Evolutionary conservation across 768 basidiomycete species (phyloP).

Genomic region (Porpolomopsis calyptriformis): DNA sequence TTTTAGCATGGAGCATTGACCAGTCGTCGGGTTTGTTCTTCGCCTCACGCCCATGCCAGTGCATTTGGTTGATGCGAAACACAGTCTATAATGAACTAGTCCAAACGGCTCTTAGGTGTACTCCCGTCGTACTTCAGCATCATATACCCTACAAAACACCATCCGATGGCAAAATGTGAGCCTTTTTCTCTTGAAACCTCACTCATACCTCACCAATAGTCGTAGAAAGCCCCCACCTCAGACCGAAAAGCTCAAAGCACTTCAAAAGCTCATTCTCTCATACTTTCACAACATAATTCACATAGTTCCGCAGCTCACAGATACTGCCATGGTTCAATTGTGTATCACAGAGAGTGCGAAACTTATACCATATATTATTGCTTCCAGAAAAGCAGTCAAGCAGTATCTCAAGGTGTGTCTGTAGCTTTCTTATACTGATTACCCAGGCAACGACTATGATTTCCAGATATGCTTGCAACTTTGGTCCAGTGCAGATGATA

Average conservation of each 20-base stretch:
- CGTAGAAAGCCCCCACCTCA: conserved; percentile 78
- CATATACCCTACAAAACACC: conserved; percentile 83
- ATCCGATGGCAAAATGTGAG: conserved; percentile 78
- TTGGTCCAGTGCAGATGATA: conserved; percentile 78
- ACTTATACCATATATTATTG: conserved; percentile 78
- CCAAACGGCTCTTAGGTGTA: conserved; percentile 77
- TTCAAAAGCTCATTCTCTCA: conserved; percentile 81
- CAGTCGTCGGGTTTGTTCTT: conserved; percentile 49
- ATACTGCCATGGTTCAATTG: conserved; percentile 52
- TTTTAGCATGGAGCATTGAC: conserved; percentile 81
- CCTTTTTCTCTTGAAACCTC: conserved; percentile 10
- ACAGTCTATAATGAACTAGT: conserved; percentile 93
- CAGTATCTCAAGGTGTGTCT: conserved; percentile 68
- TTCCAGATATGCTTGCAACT: conserved; percentile 66
- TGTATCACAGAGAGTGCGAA: conserved; percentile 81
- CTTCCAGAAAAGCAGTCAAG: conserved; percentile 76
- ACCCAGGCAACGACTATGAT: conserved; percentile 4
- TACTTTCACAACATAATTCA: conserved; percentile 84
- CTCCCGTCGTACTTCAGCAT: conserved; percentile 78
- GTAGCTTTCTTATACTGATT: not conserved
- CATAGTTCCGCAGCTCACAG: conserved; percentile 64
- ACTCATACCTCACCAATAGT: not conserved
- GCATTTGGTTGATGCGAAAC: too few relatives aligned
- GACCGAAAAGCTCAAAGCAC: conserved; percentile 66
- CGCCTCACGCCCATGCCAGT: conserved; percentile 7